Evolutionary conservation across 805 yeast species (phyloP).

Genomic region (Lachancea meyersii): DNA sequence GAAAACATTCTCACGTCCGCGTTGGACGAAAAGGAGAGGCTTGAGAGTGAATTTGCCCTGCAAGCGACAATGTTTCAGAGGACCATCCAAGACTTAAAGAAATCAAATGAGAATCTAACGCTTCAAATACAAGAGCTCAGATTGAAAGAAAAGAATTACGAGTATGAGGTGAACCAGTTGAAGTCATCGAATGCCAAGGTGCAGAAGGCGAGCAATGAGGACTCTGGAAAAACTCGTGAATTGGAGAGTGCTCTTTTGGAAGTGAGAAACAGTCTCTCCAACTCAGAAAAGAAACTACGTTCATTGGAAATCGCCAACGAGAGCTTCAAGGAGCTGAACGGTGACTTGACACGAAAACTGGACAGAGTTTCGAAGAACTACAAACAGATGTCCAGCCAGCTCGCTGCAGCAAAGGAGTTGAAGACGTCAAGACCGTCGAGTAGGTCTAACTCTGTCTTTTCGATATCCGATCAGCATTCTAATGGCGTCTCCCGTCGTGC

Average conservation of each 20-base stretch:
- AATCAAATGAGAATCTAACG: constrained; percentile 39
- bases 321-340: constrained; percentile 54
- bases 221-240: constrained; percentile 29
- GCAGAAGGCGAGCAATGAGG: constrained; percentile 25
- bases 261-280: constrained; percentile 48
- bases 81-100: constrained; percentile 58
- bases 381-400: constrained; percentile 55
- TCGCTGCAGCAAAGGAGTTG: constrained; percentile 39
- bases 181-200: constrained; percentile 23
- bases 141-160: constrained; percentile 33
- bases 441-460: constrained; percentile 35
- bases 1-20: constrained; percentile 45
- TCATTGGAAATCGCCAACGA: constrained; percentile 51
- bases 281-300: constrained; percentile 44
- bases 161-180: constrained; percentile 19
- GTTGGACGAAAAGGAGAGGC: constrained; percentile 53
- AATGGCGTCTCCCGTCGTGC: constrained; percentile 15
- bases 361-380: constrained; percentile 67
- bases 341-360: constrained; percentile 59
- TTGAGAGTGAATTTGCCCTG: constrained; percentile 48
- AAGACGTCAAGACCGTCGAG: constrained; percentile 28
- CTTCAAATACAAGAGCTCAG: constrained; percentile 33
- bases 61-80: constrained; percentile 50
- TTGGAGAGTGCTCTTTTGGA: constrained; percentile 31
- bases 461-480: constrained; percentile 17